These are phyloP conservation scores for Aspergillus panamensis DNA, from an alignment of 495 filamentous ascomycete genomes.

Conservation along the genomic window DNA sequence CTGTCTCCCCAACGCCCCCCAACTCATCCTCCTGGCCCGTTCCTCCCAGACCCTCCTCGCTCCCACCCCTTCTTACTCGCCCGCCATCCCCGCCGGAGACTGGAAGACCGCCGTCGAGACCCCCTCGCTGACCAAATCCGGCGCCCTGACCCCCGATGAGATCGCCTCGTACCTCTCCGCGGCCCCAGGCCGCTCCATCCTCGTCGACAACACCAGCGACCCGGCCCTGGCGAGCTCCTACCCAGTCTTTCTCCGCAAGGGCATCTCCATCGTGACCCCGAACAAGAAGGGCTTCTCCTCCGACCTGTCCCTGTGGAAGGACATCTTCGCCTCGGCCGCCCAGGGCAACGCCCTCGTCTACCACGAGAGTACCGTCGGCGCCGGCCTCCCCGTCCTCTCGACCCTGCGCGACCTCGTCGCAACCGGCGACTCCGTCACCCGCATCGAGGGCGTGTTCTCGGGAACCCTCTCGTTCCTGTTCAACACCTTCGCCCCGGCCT, in stretches of 20 bases:
- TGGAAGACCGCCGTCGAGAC: constrained; percentile 53
- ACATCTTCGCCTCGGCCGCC: constrained; percentile 67
- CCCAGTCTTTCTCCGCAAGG: constrained; percentile 68
- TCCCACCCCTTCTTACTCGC: constrained; percentile 38
- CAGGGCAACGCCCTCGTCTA: constrained; percentile 70
- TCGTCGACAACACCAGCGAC: constrained; percentile 93
- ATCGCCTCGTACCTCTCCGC: constrained; percentile 66
- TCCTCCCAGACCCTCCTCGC: constrained; percentile 73
- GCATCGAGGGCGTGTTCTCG: constrained; percentile 94
- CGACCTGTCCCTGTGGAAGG: constrained; percentile 69
- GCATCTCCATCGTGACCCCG: constrained; percentile 87
- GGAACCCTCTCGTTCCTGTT: constrained; percentile 96
- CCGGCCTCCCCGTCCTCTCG: constrained; percentile 85
- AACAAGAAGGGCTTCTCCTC: constrained; percentile 97
- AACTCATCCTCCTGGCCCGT: constrained; percentile 74
- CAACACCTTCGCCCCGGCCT: constrained; percentile 82
- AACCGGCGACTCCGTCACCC: constrained; percentile 81
- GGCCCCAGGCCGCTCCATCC: constrained; percentile 67
- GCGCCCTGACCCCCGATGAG: constrained; percentile 56
- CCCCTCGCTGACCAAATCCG: constrained; percentile 50
- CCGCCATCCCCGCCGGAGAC: constrained; percentile 51
- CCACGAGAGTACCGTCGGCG: constrained; percentile 91
- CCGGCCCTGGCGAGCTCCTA: constrained; percentile 74
- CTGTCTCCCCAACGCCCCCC: constrained; percentile 58
- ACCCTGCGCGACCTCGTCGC: constrained; percentile 85